These are phyloP conservation scores for Colletotrichum agaves DNA, from an alignment of 2,329 filamentous ascomycete genomes.

Conservation along the genomic window DNA sequence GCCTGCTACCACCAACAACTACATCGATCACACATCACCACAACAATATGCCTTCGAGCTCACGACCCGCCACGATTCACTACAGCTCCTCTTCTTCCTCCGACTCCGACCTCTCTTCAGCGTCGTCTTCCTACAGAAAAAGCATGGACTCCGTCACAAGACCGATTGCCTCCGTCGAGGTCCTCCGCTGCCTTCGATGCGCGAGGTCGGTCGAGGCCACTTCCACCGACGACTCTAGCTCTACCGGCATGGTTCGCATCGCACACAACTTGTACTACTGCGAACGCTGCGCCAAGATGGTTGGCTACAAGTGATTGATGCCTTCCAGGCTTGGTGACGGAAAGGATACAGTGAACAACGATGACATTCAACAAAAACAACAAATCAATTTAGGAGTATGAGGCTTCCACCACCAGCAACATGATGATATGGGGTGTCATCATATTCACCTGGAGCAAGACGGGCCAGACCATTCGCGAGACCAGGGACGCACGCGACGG, in stretches of 20 bases:
- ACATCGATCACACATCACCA: not conserved
- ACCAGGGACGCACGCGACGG: not conserved
- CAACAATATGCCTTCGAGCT: constrained; percentile 44
- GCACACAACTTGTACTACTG: constrained; percentile 76
- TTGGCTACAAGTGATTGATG: constrained; percentile 67
- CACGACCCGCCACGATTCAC: constrained; percentile 49
- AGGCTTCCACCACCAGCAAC: not conserved
- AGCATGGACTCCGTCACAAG: constrained; percentile 61
- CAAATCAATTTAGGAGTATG: not conserved
- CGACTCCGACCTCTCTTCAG: constrained; percentile 55
- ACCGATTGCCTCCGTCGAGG: constrained; percentile 65
- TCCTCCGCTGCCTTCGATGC: constrained; percentile 72
- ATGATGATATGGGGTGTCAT: not conserved
- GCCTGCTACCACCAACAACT: not conserved
- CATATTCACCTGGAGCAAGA: not conserved
- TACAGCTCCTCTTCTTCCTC: constrained; percentile 55
- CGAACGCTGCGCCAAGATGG: constrained; percentile 70
- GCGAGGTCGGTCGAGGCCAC: constrained; percentile 69
- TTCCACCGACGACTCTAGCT: constrained; percentile 66
- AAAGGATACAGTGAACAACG: not conserved
- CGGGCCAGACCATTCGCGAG: not conserved
- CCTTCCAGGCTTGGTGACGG: not conserved
- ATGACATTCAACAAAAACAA: not conserved
- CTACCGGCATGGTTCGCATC: constrained; percentile 72
- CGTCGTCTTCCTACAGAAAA: constrained; percentile 50